A percentile compares a stretch with the other conserved stretches of the same genome.
Evolutionary conservation across 441 rosid genomes (phyloP).

Genomic region (Daphne laureola): DNA sequence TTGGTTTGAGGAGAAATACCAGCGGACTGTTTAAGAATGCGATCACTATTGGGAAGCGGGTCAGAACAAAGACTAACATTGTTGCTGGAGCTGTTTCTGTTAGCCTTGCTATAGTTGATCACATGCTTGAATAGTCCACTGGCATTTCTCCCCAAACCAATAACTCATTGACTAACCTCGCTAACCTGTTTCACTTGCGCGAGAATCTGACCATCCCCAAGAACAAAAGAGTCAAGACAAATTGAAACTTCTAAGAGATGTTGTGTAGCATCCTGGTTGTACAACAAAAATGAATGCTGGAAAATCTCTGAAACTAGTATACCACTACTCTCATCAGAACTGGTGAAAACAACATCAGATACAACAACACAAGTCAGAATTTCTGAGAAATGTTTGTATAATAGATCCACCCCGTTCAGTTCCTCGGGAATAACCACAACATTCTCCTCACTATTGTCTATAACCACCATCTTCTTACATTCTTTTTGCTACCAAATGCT

Average conservation of each 20-base stretch:
- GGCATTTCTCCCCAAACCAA: constrained; percentile 84
- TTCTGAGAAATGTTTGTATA: constrained; percentile 56
- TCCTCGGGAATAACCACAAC: constrained; percentile 71
- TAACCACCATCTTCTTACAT: constrained; percentile 74
- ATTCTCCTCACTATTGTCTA: constrained; percentile 71
- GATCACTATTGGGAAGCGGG: constrained; percentile 87
- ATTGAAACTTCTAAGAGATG: constrained; percentile 94
- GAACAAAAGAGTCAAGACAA: constrained; percentile 90
- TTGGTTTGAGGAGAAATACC: constrained; percentile 84
- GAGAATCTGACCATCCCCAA: constrained; percentile 96
- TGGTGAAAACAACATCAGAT: constrained; percentile 86
- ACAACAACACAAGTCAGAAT: constrained; percentile 66
- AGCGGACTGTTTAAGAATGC: constrained; percentile 91
- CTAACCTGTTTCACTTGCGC: constrained; percentile 97
- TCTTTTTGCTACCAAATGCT: constrained; percentile 93
- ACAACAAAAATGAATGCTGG: constrained; percentile 68
- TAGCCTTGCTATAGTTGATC: constrained; percentile 87
- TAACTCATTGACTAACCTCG: constrained; percentile 81
- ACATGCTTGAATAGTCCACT: constrained; percentile 91
- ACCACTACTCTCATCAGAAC: constrained; percentile 71
- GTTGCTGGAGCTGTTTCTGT: constrained; percentile 94
- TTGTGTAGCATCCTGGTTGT: constrained; percentile 77
- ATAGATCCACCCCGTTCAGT: constrained; percentile 51
- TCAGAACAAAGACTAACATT: constrained; percentile 82
- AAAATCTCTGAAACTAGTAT: constrained; percentile 73